Evolutionary conservation across 1,139 yeast species (phyloP), one percentile per base, ranked within the genome.

Genomic region (Geotrichum cucujoidarum): DNA sequence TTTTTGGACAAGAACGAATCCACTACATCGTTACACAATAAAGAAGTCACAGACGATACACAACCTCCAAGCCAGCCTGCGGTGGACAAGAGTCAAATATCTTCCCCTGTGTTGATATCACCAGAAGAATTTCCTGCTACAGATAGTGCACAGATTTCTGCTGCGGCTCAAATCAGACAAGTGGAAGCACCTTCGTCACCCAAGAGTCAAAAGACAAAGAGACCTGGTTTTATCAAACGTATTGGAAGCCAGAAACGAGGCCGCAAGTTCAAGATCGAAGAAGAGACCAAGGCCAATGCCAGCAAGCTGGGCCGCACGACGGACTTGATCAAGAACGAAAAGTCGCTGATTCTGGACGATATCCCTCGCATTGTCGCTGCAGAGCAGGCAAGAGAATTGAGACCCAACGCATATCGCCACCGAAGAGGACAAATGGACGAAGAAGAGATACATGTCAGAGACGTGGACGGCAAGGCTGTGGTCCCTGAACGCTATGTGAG

Each of bases 341-440:
- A 86, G 58, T 83, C 95, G 1, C 75, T 92, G 50, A 90, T 97
- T 0, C 75, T 92, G 60, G 98, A 92, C 65, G 99, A 92, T 67
- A 92, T 92, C 57, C 96, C 97, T 7, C 76, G 97, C 57, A 90
- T 92, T 61, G 97, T 92, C 10, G 95, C 97, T 2, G 95, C 96
- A 6, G 97, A 92, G 60, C 97, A 90, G 65, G 96, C 97, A 0
- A 74, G 97, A 55, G 96, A 88, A 55, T 84, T 87, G 36, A 36
- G 50, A 37, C 54, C 54, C 10, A 47, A 47, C 40, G 53, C 54
- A 47, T 32, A 43, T 56, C 18, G 53, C 37, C 44, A 51, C 54
- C 25, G 55, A 54, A 8, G 35, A 44, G 27, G 27, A 10, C 6
- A 24, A 24, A 18, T 50, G 52, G 55, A 53, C 10, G 51, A 51